These are phyloP conservation scores for Suillus occidentalis DNA, from an alignment of 768 basidiomycete genomes.

Conservation along the genomic window DNA sequence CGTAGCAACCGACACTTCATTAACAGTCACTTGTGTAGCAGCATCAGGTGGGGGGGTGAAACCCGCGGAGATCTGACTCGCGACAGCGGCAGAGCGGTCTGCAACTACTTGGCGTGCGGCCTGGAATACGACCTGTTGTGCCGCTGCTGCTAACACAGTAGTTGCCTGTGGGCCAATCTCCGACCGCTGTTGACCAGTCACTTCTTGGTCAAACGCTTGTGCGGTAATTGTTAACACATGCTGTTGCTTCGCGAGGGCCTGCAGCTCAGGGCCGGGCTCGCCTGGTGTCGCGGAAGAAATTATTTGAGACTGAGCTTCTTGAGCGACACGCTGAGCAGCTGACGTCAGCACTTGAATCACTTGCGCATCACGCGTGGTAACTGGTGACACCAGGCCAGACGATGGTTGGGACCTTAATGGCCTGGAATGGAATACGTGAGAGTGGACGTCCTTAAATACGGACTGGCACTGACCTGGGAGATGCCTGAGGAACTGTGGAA, in stretches of 20 bases:
- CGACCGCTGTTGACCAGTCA: slow-evolving; percentile 47
- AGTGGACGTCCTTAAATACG: background rate
- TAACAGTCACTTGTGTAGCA: slow-evolving; percentile 49
- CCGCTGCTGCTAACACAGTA: slow-evolving; percentile 68
- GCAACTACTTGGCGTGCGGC: slow-evolving; percentile 64
- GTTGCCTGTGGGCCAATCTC: slow-evolving; percentile 48
- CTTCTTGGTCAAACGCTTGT: slow-evolving; percentile 72
- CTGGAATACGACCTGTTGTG: slow-evolving; percentile 78
- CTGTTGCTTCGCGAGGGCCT: slow-evolving; percentile 78
- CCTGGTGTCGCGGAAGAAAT: slow-evolving; percentile 50
- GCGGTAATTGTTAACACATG: slow-evolving; percentile 73
- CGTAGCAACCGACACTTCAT: slow-evolving; percentile 59
- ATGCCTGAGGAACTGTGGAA: slow-evolving; percentile 34
- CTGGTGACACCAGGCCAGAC: slow-evolving; percentile 32
- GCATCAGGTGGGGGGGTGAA: slow-evolving; percentile 31
- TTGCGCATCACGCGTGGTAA: slow-evolving; percentile 57
- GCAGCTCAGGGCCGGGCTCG: slow-evolving; percentile 47
- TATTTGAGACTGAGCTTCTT: slow-evolving; percentile 69
- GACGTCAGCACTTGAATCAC: slow-evolving; percentile 77
- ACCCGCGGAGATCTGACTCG: slow-evolving; percentile 40
- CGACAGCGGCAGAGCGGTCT: slow-evolving; percentile 47
- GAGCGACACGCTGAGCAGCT: slow-evolving; percentile 76
- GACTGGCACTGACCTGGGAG: slow-evolving; percentile 26
- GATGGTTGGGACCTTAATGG: slow-evolving; percentile 33
- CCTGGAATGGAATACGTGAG: slow-evolving; percentile 20